These are phyloP conservation scores for Gelatoporia subvermispora DNA, from an alignment of 768 basidiomycete species.

Conservation along the genomic window DNA sequence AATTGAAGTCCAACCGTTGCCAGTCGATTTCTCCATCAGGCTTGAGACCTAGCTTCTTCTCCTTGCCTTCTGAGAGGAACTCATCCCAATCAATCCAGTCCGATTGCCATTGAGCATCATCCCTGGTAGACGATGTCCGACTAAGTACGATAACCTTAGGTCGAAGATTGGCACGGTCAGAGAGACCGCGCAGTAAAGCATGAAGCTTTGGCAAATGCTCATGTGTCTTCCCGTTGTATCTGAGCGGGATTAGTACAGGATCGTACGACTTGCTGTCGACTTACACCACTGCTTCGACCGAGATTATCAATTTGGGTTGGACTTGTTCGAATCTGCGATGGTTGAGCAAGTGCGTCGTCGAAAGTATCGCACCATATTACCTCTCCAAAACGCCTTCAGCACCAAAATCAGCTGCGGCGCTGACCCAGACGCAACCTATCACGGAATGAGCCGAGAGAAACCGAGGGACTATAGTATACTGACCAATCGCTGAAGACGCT, in stretches of 20 bases:
- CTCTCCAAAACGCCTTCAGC: constrained; percentile 72
- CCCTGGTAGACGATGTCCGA: constrained; percentile 29
- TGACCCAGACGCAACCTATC: constrained; percentile 76
- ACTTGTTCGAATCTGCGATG: constrained; percentile 67
- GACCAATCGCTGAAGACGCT: constrained; percentile 60
- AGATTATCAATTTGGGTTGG: constrained; percentile 65
- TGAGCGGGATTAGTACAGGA: constrained; percentile 18
- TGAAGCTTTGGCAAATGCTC: constrained; percentile 60
- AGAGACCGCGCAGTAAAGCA: constrained; percentile 50
- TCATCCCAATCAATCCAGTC: constrained; percentile 53
- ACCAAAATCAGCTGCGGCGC: constrained; percentile 81
- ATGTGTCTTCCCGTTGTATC: constrained; percentile 70
- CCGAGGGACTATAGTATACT: not conserved
- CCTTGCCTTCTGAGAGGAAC: constrained; percentile 45
- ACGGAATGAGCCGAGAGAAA: not conserved
- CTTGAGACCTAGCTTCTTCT: constrained; percentile 42
- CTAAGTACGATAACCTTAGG: constrained; percentile 58
- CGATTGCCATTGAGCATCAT: constrained; percentile 34
- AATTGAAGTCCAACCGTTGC: constrained; percentile 58
- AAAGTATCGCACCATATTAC: constrained; percentile 25
- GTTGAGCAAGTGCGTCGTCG: constrained; percentile 2
- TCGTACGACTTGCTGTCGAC: constrained; percentile 16
- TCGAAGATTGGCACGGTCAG: constrained; percentile 27
- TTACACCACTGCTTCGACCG: constrained; percentile 68
- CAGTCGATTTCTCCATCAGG: constrained; percentile 59